These are phyloP conservation scores for Tulasnella sp. DNA, from an alignment of 768 basidiomycete genomes.

Conservation along the genomic window DNA sequence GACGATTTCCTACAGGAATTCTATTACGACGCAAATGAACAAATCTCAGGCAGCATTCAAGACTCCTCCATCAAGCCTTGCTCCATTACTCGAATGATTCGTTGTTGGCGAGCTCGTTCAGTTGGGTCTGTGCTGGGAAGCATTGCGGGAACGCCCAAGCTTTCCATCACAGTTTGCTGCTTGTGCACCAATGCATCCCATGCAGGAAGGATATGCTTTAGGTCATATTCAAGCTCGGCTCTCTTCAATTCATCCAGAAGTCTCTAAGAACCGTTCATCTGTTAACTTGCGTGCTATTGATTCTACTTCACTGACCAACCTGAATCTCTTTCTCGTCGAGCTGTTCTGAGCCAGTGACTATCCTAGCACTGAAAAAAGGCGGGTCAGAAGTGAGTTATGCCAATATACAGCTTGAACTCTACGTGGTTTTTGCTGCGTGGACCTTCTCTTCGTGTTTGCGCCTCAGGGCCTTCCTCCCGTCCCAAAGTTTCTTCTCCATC, in stretches of 20 bases:
- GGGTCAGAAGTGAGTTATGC: not conserved
- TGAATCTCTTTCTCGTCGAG: conserved; percentile 68
- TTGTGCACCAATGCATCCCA: conserved; percentile 72
- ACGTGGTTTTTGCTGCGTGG: conserved; percentile 60
- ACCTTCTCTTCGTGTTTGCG: conserved; percentile 68
- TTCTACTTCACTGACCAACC: conserved; percentile 41
- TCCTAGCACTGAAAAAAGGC: conserved; percentile 50
- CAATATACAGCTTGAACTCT: conserved; percentile 5
- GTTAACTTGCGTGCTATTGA: not conserved
- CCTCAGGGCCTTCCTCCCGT: conserved; percentile 60
- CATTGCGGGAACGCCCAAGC: conserved; percentile 67
- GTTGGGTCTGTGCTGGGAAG: conserved; percentile 49
- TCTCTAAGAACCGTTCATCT: conserved; percentile 46
- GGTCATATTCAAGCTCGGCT: conserved; percentile 65
- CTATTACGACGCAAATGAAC: not conserved
- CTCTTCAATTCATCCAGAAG: conserved; percentile 59
- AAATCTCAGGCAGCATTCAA: not conserved
- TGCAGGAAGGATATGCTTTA: conserved; percentile 62
- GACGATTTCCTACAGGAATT: not conserved
- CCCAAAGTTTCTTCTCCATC: conserved; percentile 65
- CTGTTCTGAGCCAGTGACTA: conserved; percentile 53
- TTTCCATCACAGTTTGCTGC: conserved; percentile 63
- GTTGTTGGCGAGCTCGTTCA: conserved; percentile 66
- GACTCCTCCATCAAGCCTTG: conserved; percentile 15
- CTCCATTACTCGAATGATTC: conserved; percentile 55